Conservation (phyloP, 2,329 filamentous ascomycete species). For the Stachybotrys chartarum region DNA sequence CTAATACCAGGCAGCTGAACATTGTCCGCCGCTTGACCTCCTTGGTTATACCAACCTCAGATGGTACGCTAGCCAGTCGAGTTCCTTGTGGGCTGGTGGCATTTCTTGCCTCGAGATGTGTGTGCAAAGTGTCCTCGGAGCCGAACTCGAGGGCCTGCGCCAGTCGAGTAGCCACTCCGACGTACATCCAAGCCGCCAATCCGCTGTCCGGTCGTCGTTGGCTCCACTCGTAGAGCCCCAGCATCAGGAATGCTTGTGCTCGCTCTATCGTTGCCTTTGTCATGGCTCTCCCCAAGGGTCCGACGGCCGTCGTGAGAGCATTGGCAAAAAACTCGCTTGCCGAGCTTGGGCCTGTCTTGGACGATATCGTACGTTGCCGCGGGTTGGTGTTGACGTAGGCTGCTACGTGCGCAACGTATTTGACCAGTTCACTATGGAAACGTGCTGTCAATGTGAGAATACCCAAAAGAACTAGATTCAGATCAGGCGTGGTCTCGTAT, state of each 20-base stretch:
- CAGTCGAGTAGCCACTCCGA: slow-evolving; percentile 57
- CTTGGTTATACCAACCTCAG: slow-evolving; percentile 38
- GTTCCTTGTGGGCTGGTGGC: neutral
- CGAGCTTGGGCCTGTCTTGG: slow-evolving; percentile 40
- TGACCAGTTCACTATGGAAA: slow-evolving; percentile 55
- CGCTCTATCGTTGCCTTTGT: slow-evolving; percentile 51
- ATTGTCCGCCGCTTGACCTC: slow-evolving; percentile 64
- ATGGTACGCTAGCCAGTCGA: neutral
- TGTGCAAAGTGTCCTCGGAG: slow-evolving; percentile 41
- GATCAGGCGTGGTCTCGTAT: slow-evolving; percentile 33
- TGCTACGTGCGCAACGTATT: slow-evolving; percentile 39
- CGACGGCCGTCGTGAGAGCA: slow-evolving; percentile 45
- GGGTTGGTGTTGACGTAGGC: slow-evolving; percentile 22
- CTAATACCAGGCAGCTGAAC: slow-evolving; percentile 68
- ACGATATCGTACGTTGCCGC: slow-evolving; percentile 17
- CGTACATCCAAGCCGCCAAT: slow-evolving; percentile 56
- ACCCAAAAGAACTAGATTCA: slow-evolving; percentile 55
- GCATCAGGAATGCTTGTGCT: slow-evolving; percentile 62
- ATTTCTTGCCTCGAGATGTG: neutral
- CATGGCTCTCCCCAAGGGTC: slow-evolving; percentile 38
- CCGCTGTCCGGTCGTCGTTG: slow-evolving; percentile 47
- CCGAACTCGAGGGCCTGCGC: slow-evolving; percentile 55
- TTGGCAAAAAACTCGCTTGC: slow-evolving; percentile 60
- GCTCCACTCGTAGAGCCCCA: slow-evolving; percentile 66
- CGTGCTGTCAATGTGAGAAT: slow-evolving; percentile 63